A percentile compares a stretch with the other conserved stretches of the same genome.
Conservation (phyloP, 2,329 filamentous ascomycete genomes). For the Chaetomium strumarium region DNA sequence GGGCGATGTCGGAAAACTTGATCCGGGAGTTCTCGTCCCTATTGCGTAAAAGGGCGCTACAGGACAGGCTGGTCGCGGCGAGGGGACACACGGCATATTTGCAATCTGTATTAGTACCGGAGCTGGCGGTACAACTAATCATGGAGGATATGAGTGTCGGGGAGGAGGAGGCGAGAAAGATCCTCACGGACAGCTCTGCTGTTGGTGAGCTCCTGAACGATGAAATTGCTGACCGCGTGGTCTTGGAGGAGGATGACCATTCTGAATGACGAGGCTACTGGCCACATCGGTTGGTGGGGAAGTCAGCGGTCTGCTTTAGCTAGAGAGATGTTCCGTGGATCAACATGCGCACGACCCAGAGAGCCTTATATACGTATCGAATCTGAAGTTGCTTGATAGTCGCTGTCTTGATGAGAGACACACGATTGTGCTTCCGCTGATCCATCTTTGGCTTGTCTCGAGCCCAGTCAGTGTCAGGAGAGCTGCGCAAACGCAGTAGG, state of each 20-base stretch:
- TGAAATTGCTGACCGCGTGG: slow-evolving; percentile 52
- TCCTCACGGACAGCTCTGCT: slow-evolving; percentile 61
- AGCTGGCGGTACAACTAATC: slow-evolving; percentile 52
- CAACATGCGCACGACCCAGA: no score
- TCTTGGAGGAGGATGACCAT: not conserved
- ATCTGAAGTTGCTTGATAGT: not conserved
- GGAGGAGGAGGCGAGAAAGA: slow-evolving; percentile 40
- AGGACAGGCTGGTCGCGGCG: slow-evolving; percentile 60
- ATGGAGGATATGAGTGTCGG: slow-evolving; percentile 49
- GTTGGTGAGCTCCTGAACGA: slow-evolving; percentile 65
- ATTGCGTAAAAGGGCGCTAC: slow-evolving; percentile 56
- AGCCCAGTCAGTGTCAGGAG: no score
- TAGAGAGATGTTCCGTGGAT: not conserved
- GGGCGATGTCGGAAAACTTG: slow-evolving; percentile 65
- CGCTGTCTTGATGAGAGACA: no score
- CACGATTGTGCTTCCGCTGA: no score
- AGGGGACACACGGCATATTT: slow-evolving; percentile 64
- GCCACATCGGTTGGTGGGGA: slow-evolving; percentile 4
- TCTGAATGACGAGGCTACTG: not conserved
- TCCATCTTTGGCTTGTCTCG: no score
- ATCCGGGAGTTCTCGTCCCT: slow-evolving; percentile 53
- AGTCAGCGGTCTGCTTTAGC: slow-evolving; percentile 1
- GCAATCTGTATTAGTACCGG: slow-evolving; percentile 71
- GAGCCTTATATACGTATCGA: no score
- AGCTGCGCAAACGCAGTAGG: no score